These are phyloP conservation scores for Daldinia bambusicola DNA, from an alignment of 495 filamentous ascomycete genomes.

Conservation along the genomic window DNA sequence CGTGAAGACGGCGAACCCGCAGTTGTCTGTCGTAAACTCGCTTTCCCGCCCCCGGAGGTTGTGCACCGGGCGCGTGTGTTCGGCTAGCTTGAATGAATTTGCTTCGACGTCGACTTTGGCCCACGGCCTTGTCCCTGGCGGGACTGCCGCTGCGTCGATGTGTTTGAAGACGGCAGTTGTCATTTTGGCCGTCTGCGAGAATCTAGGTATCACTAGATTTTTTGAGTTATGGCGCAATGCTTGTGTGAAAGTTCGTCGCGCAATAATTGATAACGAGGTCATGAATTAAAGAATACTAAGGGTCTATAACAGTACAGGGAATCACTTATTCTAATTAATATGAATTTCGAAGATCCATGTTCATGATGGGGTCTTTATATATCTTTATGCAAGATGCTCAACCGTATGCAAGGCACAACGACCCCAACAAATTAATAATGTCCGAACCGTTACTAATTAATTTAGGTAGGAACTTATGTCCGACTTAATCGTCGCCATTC, in stretches of 20 bases:
- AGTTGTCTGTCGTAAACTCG: constrained; percentile 53
- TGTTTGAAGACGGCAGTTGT: constrained; percentile 47
- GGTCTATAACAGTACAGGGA: neutral
- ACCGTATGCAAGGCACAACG: constrained; percentile 19
- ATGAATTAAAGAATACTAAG: constrained; percentile 11
- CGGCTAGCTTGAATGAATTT: constrained; percentile 43
- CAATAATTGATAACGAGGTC: constrained; percentile 19
- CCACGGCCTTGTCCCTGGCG: constrained; percentile 49
- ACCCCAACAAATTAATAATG: constrained; percentile 13
- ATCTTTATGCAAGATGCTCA: neutral
- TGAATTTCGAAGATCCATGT: neutral
- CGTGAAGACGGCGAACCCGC: constrained; percentile 54
- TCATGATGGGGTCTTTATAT: neutral
- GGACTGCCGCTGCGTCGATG: constrained; percentile 42
- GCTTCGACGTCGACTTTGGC: constrained; percentile 54
- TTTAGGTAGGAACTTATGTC: constrained; percentile 4
- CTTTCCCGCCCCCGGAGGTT: constrained; percentile 44
- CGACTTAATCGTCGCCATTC: neutral
- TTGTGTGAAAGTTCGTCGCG: constrained; percentile 31
- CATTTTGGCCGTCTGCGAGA: constrained; percentile 38
- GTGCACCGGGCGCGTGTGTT: constrained; percentile 46
- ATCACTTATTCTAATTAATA: too few species aligned
- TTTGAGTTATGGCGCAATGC: constrained; percentile 10
- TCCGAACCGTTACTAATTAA: neutral
- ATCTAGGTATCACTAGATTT: neutral